Conservation (phyloP, 2,329 filamentous ascomycete species). For the Elsinoe ampelina region DNA sequence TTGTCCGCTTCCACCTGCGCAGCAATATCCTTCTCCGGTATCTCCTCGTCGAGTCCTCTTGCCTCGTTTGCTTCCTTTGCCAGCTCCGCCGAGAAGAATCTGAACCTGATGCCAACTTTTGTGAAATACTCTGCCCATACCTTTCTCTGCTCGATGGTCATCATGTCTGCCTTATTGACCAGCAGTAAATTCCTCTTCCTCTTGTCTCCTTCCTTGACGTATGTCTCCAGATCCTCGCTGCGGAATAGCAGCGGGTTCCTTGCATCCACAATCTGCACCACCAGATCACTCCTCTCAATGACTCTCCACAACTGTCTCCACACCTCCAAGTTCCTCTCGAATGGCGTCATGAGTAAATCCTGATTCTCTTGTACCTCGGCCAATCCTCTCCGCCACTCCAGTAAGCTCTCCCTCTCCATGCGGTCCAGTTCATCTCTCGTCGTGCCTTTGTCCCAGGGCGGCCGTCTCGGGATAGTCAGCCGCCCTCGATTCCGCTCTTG, state of each 20-base stretch:
- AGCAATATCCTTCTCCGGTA: conserved; percentile 39
- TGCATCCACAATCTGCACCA: conserved; percentile 97
- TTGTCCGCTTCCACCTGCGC: conserved; percentile 30
- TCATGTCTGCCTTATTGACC: conserved; percentile 99
- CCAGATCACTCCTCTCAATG: conserved; percentile 87
- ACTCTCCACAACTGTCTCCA: conserved; percentile 98
- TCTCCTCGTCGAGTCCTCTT: conserved; percentile 48
- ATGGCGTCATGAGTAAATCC: conserved; percentile 92
- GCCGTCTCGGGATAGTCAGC: conserved; percentile 81
- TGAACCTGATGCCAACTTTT: conserved; percentile 72
- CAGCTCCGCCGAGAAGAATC: conserved; percentile 89
- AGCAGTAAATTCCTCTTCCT: conserved; percentile 85
- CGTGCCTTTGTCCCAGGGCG: conserved; percentile 77
- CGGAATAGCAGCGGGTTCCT: conserved; percentile 89
- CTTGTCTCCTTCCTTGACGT: conserved; percentile 84
- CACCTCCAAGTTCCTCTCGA: conserved; percentile 93
- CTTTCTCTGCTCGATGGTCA: conserved; percentile 74
- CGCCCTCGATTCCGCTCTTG: conserved; percentile 70
- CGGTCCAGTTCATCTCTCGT: conserved; percentile 73
- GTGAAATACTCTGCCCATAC: conserved; percentile 83
- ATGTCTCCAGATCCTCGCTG: conserved; percentile 83
- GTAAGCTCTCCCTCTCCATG: conserved; percentile 67
- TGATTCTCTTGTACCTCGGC: conserved; percentile 91
- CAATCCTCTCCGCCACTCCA: conserved; percentile 81
- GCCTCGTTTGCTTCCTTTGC: conserved; percentile 84